A percentile compares a stretch with the other conserved stretches of the same genome.
These are phyloP conservation scores for Ochromonas danica DNA, from an alignment of 108 stramenopile genomes.

Conservation along the genomic window DNA sequence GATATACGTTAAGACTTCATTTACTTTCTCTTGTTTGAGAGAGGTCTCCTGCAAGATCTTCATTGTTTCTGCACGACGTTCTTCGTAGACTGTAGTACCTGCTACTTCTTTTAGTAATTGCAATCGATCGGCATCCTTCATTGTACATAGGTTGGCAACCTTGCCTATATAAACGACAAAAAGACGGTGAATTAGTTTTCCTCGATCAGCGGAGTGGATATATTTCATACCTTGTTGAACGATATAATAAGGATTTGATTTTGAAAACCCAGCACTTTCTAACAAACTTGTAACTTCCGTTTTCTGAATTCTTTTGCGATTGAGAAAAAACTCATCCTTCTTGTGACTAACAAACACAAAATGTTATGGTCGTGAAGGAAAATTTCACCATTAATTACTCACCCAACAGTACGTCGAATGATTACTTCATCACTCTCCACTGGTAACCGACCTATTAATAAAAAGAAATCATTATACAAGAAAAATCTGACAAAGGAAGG, in stretches of 20 bases:
- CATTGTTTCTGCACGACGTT: conserved; percentile 84
- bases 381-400: not conserved
- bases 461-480: not conserved
- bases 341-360: conserved; percentile 56
- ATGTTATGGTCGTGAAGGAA: not conserved
- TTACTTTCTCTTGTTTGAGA: conserved; percentile 78
- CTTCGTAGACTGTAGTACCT: conserved; percentile 94
- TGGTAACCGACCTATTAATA: conserved; percentile 65
- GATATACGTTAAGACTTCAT: conserved; percentile 77
- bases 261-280: conserved; percentile 95
- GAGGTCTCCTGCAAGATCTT: conserved; percentile 88
- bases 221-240: conserved; percentile 76
- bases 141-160: conserved; percentile 87
- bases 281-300: conserved; percentile 84
- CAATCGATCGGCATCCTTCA: conserved; percentile 87
- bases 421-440: conserved; percentile 88
- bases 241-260: conserved; percentile 98
- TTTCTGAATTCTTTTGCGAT: conserved; percentile 84
- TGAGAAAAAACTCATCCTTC: conserved; percentile 99
- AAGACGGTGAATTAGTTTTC: not conserved
- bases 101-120: conserved; percentile 90
- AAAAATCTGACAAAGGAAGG: not conserved
- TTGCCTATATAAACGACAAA: conserved; percentile 86
- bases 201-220: not conserved
- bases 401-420: conserved; percentile 88